Percentiles rank a stretch among this genome's conserved stretches.
phyloP scores from a whole-genome alignment of 306 rosid genomes.

The Vigna angularis region DNA sequence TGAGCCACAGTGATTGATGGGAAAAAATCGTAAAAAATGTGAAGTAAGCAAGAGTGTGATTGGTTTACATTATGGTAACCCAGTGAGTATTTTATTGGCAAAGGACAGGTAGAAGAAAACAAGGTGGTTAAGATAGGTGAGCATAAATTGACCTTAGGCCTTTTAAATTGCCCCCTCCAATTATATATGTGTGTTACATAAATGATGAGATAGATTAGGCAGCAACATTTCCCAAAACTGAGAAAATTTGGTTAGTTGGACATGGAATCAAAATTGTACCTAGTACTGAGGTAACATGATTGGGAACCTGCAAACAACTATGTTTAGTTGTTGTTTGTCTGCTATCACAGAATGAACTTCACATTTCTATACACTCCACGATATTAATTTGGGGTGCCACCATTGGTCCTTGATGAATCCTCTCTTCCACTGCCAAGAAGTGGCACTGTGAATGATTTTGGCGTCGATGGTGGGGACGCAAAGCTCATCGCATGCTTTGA shows the following conservation, averaged over 20 bases:
- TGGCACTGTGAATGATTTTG: slow-evolving; percentile 70
- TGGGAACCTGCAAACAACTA: background rate
- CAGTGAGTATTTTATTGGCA: background rate
- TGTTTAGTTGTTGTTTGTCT: slow-evolving; percentile 3
- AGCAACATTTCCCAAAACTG: background rate
- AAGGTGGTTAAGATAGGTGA: slow-evolving; percentile 52
- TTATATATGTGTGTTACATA: background rate
- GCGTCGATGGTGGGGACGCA: slow-evolving; percentile 69
- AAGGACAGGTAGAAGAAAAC: slow-evolving; percentile 33
- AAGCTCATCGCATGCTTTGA: slow-evolving; percentile 57
- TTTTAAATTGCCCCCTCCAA: slow-evolving; percentile 25
- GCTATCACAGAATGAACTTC: background rate
- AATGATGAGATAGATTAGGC: background rate
- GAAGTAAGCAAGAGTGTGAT: background rate
- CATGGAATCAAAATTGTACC: background rate
- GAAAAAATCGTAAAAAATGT: background rate
- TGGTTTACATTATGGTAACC: slow-evolving; percentile 26
- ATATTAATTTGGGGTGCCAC: slow-evolving; percentile 23
- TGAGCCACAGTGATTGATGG: background rate
- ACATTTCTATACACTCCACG: background rate
- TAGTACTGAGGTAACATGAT: background rate
- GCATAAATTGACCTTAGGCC: slow-evolving; percentile 15
- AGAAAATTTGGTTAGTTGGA: background rate
- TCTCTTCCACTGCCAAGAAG: slow-evolving; percentile 66
- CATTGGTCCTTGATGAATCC: slow-evolving; percentile 51